Conservation (phyloP, 1,284 basidiomycete genomes). For the Ceratobasidium papillatum region DNA sequence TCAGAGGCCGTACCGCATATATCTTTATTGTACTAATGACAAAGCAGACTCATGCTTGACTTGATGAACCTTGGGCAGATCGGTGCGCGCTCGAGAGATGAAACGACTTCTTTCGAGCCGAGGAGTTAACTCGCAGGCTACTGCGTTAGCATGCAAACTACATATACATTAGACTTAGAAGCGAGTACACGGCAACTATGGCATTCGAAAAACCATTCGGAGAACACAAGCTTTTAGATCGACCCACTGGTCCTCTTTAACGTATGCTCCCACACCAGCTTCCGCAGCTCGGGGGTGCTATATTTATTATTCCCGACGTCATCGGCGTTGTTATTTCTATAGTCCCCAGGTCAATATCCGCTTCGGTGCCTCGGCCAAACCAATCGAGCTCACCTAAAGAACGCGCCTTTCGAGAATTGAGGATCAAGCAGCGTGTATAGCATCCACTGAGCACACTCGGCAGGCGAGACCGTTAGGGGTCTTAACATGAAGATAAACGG, state of each 20-base stretch:
- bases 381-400: constrained; percentile 22
- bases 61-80: not conserved
- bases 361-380: not conserved
- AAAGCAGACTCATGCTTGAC: not conserved
- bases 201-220: not conserved
- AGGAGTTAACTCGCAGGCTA: not conserved
- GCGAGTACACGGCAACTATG: not conserved
- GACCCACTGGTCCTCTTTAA: constrained; percentile 15
- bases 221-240: not conserved
- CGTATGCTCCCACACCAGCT: constrained; percentile 39
- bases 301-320: constrained; percentile 31
- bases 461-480: constrained; percentile 15
- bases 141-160: not conserved
- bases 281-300: constrained; percentile 34
- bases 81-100: not conserved
- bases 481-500: not conserved
- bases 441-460: constrained; percentile 44
- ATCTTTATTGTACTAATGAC: not conserved
- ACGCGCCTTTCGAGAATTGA: constrained; percentile 40
- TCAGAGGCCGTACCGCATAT: not conserved
- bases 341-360: not conserved
- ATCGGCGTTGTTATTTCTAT: constrained; percentile 26
- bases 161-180: not conserved
- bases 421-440: constrained; percentile 37
- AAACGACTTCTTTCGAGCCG: constrained; percentile 1